A percentile compares a stretch with the other conserved stretches of the same genome.
Evolutionary conservation across 1,284 basidiomycete species (phyloP).

Genomic region (Waitea zeae): DNA sequence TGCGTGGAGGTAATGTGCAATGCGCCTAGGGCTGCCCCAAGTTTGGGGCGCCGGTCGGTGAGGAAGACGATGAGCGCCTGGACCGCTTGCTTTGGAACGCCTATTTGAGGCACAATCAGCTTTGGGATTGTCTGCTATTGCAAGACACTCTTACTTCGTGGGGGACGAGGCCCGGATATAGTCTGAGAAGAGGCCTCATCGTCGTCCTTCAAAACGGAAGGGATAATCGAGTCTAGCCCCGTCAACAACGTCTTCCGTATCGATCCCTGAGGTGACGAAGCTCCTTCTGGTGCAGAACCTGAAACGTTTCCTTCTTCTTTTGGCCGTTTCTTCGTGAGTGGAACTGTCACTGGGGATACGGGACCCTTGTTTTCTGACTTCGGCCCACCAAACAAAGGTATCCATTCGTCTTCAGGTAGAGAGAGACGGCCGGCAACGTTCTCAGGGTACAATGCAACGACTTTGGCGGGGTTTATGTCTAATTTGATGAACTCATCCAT

Average conservation of each 20-base stretch:
- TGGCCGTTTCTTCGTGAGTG: slow-evolving; percentile 9
- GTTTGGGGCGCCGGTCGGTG: slow-evolving; percentile 73
- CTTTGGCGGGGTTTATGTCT: slow-evolving; percentile 86
- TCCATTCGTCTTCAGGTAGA: slow-evolving; percentile 60
- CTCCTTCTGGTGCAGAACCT: too few species aligned
- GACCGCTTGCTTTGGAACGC: slow-evolving; percentile 42
- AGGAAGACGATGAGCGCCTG: slow-evolving; percentile 61
- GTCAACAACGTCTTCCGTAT: slow-evolving; percentile 28
- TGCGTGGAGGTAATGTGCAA: slow-evolving; percentile 57
- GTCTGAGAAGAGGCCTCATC: slow-evolving; percentile 42
- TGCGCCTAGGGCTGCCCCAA: slow-evolving; percentile 54
- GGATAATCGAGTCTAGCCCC: slow-evolving; percentile 32
- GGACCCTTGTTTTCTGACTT: slow-evolving; percentile 8
- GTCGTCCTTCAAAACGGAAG: slow-evolving; percentile 32
- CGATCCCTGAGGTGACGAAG: slow-evolving; percentile 25
- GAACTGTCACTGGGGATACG: slow-evolving; percentile 3
- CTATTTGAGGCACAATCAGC: too few species aligned
- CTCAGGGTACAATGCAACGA: slow-evolving; percentile 80
- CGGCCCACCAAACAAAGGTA: slow-evolving; percentile 75
- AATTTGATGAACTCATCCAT: slow-evolving; percentile 80
- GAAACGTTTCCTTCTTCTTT: slow-evolving; percentile 19
- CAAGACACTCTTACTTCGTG: too few species aligned
- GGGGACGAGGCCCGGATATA: too few species aligned
- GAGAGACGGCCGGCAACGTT: slow-evolving; percentile 67
- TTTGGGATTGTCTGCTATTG: too few species aligned